Conservation (phyloP, 202 grass and related monocot genomes). For the Musa balbisiana region DNA sequence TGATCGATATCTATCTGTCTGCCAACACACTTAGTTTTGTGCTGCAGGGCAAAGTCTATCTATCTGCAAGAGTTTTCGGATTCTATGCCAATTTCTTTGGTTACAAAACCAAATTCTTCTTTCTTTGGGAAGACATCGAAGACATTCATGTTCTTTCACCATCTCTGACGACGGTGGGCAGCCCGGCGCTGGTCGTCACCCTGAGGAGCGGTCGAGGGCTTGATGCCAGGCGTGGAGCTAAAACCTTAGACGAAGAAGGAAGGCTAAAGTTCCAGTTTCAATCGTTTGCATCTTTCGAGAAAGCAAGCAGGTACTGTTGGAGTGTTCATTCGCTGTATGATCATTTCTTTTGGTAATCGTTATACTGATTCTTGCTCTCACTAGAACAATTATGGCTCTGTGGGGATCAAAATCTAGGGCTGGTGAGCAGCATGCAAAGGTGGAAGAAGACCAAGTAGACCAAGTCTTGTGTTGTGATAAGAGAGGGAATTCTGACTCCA, state of each 20-base stretch:
- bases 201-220: constrained; percentile 63
- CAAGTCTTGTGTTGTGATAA: constrained; percentile 24
- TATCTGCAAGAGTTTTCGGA: constrained; percentile 71
- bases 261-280: constrained; percentile 84
- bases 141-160: constrained; percentile 56
- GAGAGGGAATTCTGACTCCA: constrained; percentile 35
- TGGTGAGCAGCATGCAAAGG: constrained; percentile 42
- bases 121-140: constrained; percentile 84
- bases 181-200: constrained; percentile 45
- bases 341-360: too few species aligned
- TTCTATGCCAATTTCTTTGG: constrained; percentile 89
- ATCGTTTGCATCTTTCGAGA: constrained; percentile 67
- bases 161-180: constrained; percentile 61
- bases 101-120: constrained; percentile 90
- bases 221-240: constrained; percentile 54
- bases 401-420: constrained; percentile 63
- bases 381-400: constrained; percentile 60
- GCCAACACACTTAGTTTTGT: not conserved
- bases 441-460: constrained; percentile 50
- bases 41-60: constrained; percentile 67
- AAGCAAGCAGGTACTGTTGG: constrained; percentile 39
- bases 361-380: not conserved
- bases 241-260: constrained; percentile 70
- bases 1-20: not conserved
- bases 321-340: too few species aligned